A percentile compares a stretch with the other conserved stretches of the same genome.
Conservation (phyloP, 192 early-diverging fungal species). For the Geosiphon pyriformis region DNA sequence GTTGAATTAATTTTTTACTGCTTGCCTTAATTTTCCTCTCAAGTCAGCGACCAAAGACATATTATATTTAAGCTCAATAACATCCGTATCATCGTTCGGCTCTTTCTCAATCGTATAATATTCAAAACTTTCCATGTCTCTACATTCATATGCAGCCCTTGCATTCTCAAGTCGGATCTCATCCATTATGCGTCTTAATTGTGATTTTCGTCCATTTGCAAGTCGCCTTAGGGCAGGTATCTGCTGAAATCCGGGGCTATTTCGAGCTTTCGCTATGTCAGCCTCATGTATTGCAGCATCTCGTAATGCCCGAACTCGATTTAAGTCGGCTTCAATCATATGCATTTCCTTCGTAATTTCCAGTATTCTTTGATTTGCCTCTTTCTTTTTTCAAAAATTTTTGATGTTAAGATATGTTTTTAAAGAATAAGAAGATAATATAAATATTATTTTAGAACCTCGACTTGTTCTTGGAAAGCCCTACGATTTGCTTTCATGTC, state of each 20-base stretch:
- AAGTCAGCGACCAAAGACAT: not conserved
- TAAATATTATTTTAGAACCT: not conserved
- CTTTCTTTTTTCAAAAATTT: constrained; percentile 1
- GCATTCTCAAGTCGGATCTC: constrained; percentile 50
- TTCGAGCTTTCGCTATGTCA: constrained; percentile 27
- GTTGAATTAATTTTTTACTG: no score
- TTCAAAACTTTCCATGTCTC: constrained; percentile 42
- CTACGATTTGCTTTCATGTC: not conserved
- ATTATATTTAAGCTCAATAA: not conserved
- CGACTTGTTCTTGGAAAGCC: constrained; percentile 3
- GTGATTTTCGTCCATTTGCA: constrained; percentile 17
- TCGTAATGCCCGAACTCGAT: constrained; percentile 28
- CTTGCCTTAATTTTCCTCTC: not conserved
- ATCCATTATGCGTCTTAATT: constrained; percentile 45
- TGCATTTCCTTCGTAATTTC: constrained; percentile 4
- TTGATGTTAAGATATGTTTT: not conserved
- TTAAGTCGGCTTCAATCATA: constrained; percentile 11
- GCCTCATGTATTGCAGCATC: constrained; percentile 26
- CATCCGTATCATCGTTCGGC: not conserved
- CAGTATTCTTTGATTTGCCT: not conserved
- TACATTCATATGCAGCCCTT: constrained; percentile 42
- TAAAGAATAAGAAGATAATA: not conserved
- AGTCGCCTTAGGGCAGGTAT: constrained; percentile 16
- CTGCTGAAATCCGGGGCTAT: constrained; percentile 22
- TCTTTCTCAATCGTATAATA: constrained; percentile 31